Evolutionary conservation across 2,329 filamentous ascomycete genomes (phyloP), one percentile per base, ranked within the genome.

Genomic region (Cladosporium colombiae): DNA sequence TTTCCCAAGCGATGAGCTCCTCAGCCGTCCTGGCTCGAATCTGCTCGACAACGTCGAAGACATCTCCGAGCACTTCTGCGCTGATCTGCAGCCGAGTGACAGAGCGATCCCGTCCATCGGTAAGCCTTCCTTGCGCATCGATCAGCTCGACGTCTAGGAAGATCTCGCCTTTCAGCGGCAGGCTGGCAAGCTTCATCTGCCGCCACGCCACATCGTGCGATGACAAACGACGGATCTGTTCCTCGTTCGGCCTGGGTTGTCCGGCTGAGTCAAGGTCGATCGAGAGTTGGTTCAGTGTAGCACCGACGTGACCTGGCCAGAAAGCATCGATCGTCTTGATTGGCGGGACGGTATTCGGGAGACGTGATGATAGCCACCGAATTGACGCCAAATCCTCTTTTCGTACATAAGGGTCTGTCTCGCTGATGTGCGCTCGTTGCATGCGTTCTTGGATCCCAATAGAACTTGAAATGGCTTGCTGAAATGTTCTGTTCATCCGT

Each of bases 241-340:
- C 23, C 33, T 62, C 60, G 31, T 62, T 62, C 2, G 46, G 23
- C 21, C 60, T 29, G 8, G 60, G 46, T 14, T 44, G 60, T 7
- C 49, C 46, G 6, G 46, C 49, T 40, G 46, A 18, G 23, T 5
- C 33, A 31, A 62, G 44, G 31, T 62, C 60, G 18, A 55, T 62
- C 21, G 60, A 62, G 7, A 62, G 60, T 37, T 40, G 46, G 16
- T 52, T 49, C 23, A 62, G 21, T 1, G 60, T 62, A 7, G 60
- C 60, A 16, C 60, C 49, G 49, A 55, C 35, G 25, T 62, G 49
- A 35, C 49, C 49, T 29, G 60, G 60, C 60, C 60, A 62, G 23
- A 62, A 62, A 21, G 60, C 60, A 40, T 62, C 60, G 13, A 62
- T 62, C 10, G 31, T 55, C 23, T 55, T 62, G 4, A 62, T 62